These are phyloP conservation scores for Fusarium foetens DNA, from an alignment of 2,329 filamentous ascomycete genomes.

Conservation along the genomic window DNA sequence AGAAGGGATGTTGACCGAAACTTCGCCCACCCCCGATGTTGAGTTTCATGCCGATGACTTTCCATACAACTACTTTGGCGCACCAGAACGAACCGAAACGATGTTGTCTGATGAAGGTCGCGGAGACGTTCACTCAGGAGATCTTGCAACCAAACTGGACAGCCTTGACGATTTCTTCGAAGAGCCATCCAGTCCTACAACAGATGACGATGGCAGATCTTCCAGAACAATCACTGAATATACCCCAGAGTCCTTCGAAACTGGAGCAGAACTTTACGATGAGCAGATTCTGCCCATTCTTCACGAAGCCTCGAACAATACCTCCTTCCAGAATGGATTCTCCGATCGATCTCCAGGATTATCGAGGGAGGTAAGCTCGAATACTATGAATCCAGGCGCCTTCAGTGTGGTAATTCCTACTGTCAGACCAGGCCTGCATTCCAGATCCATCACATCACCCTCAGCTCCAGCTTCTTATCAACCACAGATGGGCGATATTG, in stretches of 20 bases:
- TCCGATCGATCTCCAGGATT: slow-evolving; percentile 74
- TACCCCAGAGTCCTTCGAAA: slow-evolving; percentile 73
- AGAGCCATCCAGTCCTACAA: slow-evolving; percentile 69
- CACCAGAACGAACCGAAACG: slow-evolving; percentile 80
- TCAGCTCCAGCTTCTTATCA: slow-evolving; percentile 67
- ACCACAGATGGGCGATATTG: slow-evolving; percentile 67
- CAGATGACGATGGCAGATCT: slow-evolving; percentile 67
- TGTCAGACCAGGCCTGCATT: slow-evolving; percentile 75
- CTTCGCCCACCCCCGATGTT: slow-evolving; percentile 81
- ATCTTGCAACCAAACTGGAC: slow-evolving; percentile 83
- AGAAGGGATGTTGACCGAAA: slow-evolving; percentile 66
- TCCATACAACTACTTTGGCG: slow-evolving; percentile 80
- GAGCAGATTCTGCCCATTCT: slow-evolving; percentile 92
- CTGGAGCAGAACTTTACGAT: slow-evolving; percentile 86
- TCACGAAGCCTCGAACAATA: slow-evolving; percentile 82
- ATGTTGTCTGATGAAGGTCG: slow-evolving; percentile 90
- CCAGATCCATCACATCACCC: slow-evolving; percentile 86
- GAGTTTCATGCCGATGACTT: slow-evolving; percentile 94
- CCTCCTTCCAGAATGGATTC: slow-evolving; percentile 89
- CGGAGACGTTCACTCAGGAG: slow-evolving; percentile 74
- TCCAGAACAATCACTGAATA: slow-evolving; percentile 73
- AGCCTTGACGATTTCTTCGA: slow-evolving; percentile 87
- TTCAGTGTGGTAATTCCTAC: slow-evolving; percentile 57
- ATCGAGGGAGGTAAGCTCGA: slow-evolving; percentile 68
- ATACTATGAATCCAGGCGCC: slow-evolving; percentile 71